A percentile compares a stretch with the other conserved stretches of the same genome.
phyloP scores from a whole-genome alignment of 768 basidiomycete genomes.

The Boletus vermiculosoides region DNA sequence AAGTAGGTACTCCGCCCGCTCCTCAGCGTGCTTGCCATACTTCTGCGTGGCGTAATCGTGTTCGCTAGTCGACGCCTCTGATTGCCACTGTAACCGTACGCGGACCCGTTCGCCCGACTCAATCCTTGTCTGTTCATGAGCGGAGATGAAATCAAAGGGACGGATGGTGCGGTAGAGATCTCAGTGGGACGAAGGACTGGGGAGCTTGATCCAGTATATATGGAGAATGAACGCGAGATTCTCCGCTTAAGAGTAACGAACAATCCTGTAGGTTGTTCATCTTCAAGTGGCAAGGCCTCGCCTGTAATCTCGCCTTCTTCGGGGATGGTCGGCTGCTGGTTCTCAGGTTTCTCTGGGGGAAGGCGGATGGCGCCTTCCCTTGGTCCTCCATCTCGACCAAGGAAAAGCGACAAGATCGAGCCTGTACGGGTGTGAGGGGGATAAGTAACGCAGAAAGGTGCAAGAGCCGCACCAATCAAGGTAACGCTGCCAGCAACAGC shows the following conservation, averaged over 20 bases:
- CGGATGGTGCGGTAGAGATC: conserved; percentile 37
- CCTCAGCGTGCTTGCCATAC: conserved; percentile 50
- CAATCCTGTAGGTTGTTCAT: conserved; percentile 35
- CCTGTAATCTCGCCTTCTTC: conserved; percentile 60
- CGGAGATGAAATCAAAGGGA: conserved; percentile 47
- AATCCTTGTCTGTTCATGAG: conserved; percentile 44
- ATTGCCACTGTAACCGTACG: conserved; percentile 69
- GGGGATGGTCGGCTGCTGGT: conserved; percentile 51
- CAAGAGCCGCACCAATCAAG: conserved; percentile 50
- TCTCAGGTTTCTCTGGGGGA: conserved; percentile 65
- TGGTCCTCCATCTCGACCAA: conserved; percentile 89
- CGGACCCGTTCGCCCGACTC: conserved; percentile 69
- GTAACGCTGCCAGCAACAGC: conserved; percentile 75
- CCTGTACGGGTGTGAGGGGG: conserved; percentile 43
- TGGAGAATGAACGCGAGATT: conserved; percentile 55
- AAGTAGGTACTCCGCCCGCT: conserved; percentile 48
- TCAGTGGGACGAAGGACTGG: conserved; percentile 39
- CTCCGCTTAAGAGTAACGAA: conserved; percentile 45
- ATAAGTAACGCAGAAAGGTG: background rate
- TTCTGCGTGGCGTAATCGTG: conserved; percentile 49
- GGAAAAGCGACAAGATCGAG: conserved; percentile 84
- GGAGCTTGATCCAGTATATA: conserved; percentile 55
- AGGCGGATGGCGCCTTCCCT: conserved; percentile 83
- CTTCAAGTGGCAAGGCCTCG: conserved; percentile 47
- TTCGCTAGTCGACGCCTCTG: conserved; percentile 56